These are phyloP conservation scores for Salix suchowensis DNA, from an alignment of 345 rosid genomes.

Conservation along the genomic window DNA sequence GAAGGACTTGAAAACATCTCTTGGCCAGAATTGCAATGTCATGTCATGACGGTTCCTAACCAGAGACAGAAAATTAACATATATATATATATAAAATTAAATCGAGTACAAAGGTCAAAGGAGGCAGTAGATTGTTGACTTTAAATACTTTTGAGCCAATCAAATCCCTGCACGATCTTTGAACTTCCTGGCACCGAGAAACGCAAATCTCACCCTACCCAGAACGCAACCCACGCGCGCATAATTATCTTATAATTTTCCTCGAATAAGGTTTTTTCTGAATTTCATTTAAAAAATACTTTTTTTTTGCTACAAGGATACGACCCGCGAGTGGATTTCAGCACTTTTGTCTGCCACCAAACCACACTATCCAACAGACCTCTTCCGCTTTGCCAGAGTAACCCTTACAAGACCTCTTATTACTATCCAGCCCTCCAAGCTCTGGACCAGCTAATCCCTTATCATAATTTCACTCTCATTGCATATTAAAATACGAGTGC, in stretches of 20 bases:
- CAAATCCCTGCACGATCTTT: not conserved
- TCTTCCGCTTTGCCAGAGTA: not conserved
- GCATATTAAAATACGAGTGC: too few species aligned
- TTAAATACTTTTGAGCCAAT: not conserved
- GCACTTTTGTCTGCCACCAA: slow-evolving; percentile 22
- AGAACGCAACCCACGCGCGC: too few species aligned
- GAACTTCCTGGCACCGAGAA: not conserved
- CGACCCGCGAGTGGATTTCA: slow-evolving; percentile 22
- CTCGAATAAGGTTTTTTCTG: not conserved
- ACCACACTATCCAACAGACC: too few species aligned
- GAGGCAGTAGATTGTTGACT: not conserved
- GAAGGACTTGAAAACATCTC: not conserved
- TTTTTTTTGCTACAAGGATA: not conserved
- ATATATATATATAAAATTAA: not conserved
- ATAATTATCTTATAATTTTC: not conserved
- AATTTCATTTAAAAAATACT: not conserved
- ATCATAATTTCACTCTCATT: too few species aligned
- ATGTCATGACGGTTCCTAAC: not conserved
- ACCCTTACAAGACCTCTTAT: not conserved
- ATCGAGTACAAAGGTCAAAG: not conserved
- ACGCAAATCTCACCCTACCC: not conserved
- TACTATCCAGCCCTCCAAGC: too few species aligned
- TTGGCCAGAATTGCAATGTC: not conserved
- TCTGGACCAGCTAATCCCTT: too few species aligned
- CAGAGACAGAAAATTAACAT: too few species aligned